Evolutionary conservation across 306 rosid genomes (phyloP).

Genomic region (Amphicarpaea edgeworthii): DNA sequence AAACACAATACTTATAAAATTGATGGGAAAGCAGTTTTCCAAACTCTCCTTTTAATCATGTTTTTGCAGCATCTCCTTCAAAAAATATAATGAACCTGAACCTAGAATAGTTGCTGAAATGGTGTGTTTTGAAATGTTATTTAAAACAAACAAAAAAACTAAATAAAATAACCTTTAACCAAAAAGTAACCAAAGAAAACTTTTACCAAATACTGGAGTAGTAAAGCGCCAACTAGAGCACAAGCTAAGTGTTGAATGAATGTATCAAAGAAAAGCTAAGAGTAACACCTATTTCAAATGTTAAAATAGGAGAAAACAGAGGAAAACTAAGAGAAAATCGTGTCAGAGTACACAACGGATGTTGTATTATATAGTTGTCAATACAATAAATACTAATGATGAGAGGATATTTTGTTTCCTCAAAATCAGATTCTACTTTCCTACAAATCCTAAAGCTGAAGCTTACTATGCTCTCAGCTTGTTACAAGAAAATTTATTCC

Average conservation of each 20-base stretch:
- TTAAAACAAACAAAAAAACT: background rate
- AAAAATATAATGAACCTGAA: background rate
- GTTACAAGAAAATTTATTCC: no score
- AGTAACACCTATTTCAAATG: background rate
- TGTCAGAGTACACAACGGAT: no score
- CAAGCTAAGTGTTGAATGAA: background rate
- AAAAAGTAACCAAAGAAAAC: background rate
- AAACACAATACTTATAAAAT: background rate
- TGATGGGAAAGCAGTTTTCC: background rate
- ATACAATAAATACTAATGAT: no score
- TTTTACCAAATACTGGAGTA: background rate
- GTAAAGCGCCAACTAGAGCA: conserved; percentile 10
- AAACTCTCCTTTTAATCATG: conserved; percentile 4
- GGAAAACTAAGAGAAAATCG: no score
- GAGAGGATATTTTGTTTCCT: no score
- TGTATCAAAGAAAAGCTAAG: background rate
- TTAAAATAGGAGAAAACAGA: no score
- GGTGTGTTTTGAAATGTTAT: background rate
- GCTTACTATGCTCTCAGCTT: no score
- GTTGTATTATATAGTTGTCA: no score
- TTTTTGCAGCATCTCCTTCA: background rate
- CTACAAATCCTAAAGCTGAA: no score
- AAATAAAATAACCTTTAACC: background rate
- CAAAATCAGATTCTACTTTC: no score
- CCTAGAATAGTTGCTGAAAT: background rate